phyloP scores from a whole-genome alignment of 2,329 filamentous ascomycete species.

The Alternaria dauci region DNA sequence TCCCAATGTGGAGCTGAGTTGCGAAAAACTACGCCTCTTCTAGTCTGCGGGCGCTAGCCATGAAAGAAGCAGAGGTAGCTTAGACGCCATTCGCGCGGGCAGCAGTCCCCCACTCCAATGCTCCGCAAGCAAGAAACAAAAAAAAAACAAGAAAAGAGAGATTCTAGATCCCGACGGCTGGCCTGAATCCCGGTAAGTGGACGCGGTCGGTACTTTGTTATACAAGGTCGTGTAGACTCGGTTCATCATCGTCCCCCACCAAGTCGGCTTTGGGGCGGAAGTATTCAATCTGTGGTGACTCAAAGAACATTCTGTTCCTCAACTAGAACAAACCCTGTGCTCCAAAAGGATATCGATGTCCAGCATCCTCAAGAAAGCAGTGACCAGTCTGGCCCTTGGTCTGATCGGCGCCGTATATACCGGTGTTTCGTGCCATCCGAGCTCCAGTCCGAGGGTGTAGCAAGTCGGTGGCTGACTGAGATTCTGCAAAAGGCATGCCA shows the following conservation, averaged over 20 bases:
- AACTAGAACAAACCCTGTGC: neutral
- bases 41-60: neutral
- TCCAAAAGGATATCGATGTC: constrained; percentile 1
- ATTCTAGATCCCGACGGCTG: neutral
- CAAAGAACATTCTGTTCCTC: neutral
- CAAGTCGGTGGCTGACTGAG: neutral
- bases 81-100: constrained; percentile 1
- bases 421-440: neutral
- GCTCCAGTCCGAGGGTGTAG: neutral
- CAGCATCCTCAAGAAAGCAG: neutral
- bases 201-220: neutral
- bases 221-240: neutral
- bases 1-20: neutral
- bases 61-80: neutral
- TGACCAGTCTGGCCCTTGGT: constrained; percentile 4
- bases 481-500: constrained; percentile 11
- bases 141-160: neutral
- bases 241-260: neutral
- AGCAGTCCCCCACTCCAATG: neutral
- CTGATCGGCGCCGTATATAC: neutral
- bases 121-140: neutral
- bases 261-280: too few species aligned
- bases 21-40: neutral
- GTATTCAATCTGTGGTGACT: neutral
- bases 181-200: neutral